A percentile compares a stretch with the other conserved stretches of the same genome.
phyloP scores from a whole-genome alignment of 352 stramenopile species.

The Ophiocytium majus region DNA sequence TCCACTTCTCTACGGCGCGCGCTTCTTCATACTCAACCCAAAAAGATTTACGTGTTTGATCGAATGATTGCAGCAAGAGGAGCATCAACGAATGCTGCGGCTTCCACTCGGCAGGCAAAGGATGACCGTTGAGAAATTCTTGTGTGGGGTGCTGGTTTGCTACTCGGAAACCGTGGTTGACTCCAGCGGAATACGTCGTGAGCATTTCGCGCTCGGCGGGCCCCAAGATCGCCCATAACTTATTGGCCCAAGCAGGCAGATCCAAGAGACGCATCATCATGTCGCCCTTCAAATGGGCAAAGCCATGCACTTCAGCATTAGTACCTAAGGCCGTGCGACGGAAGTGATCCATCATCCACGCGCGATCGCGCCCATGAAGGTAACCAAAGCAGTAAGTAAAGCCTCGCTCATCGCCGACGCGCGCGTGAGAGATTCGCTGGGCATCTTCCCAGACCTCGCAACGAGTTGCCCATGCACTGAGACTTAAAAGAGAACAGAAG shows the following conservation, averaged over 20 bases:
- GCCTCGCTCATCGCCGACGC: neutral
- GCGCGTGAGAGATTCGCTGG: no score
- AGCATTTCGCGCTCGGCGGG: neutral
- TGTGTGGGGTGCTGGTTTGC: no score
- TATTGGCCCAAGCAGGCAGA: neutral
- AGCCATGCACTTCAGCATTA: neutral
- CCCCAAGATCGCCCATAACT: neutral
- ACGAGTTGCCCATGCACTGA: no score
- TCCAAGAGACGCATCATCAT: conserved; percentile 2
- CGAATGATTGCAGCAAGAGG: neutral
- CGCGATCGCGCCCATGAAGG: neutral
- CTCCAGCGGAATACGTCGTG: neutral
- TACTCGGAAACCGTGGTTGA: conserved; percentile 1
- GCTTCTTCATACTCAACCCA: neutral
- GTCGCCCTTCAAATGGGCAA: neutral
- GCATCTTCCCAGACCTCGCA: no score
- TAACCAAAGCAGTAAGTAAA: conserved; percentile 3
- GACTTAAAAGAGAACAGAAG: no score
- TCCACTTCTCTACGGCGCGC: conserved; percentile 16
- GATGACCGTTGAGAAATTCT: neutral
- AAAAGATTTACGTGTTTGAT: conserved; percentile 4
- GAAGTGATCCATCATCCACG: conserved; percentile 17
- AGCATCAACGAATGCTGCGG: neutral
- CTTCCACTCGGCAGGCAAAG: neutral
- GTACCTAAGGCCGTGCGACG: neutral